Base-by-base conservation (phyloP, 108 stramenopile genomes). In the Discostella pseudostelligera region DNA sequence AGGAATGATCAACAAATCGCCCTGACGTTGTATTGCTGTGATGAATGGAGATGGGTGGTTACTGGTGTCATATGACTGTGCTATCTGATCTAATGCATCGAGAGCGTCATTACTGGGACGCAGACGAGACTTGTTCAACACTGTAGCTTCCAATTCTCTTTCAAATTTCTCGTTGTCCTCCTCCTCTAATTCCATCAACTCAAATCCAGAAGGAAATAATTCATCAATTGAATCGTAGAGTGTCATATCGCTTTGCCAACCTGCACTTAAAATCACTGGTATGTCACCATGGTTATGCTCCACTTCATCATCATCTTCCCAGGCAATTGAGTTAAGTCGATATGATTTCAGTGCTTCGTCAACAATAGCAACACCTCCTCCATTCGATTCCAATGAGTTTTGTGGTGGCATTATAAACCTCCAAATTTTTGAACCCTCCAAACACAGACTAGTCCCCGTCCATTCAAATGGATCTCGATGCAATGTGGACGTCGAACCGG, bases 381-480 rank as follows among this genome's bases (percentile, higher is more conserved):
- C 65, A 40, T 67, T 61, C 16, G 35, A 36, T 39, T 29, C 19
- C 44, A 16, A 6, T 6, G 17, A 70, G 26, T 32, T 32, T 14
- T 17, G 17, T 8, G 69, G 51, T 7, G 83, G 81, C 4, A 45
- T 17, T 14, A 84, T 48, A 79, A 87, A 87, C 21, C 87, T 72
- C 87, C 87, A 87, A 39, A 83, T 19, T 67, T 87, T 87, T 17
- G 73, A 57, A 16, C 87, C 87, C 42, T 84, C 82, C 7, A 87
- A 17, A 62, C 82, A 85, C 4, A 87, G 49, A 47, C 69, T 76
- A 7, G 87, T 87, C 9, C 87, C 87, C 16, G 82, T 85, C 87
- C 87, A 87, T 69, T 84, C 84, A 39, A 83, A 83, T 20, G 87
- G 87, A 81, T 87, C 87, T 26, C 87, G 74, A 54, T 87, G 86